phyloP scores from a whole-genome alignment of 1,139 yeast species.

The Zygosaccharomyces pseudobailii region DNA sequence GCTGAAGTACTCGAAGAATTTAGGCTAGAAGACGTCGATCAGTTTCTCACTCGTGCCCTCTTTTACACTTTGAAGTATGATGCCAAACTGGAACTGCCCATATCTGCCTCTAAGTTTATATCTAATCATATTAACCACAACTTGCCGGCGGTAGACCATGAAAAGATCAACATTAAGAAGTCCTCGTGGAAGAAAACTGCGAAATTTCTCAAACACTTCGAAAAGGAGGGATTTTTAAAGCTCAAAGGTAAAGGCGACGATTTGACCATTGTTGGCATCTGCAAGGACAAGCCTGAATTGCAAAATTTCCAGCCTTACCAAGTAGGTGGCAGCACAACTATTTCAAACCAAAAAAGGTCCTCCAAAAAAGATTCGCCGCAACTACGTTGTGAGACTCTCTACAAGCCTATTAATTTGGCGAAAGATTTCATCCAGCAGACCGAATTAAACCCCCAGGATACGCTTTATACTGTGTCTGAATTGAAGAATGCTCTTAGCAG shows the following conservation, averaged over 20 bases:
- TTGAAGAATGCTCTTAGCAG: conserved; percentile 47
- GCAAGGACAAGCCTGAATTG: conserved; percentile 47
- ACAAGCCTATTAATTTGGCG: conserved; percentile 52
- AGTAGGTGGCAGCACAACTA: conserved; percentile 10
- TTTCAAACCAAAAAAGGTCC: conserved; percentile 24
- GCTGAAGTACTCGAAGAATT: conserved; percentile 39
- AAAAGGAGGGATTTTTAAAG: conserved; percentile 63
- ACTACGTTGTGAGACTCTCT: conserved; percentile 41
- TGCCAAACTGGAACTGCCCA: conserved; percentile 49
- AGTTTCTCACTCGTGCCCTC: conserved; percentile 63
- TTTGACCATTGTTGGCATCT: conserved; percentile 49
- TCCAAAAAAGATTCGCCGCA: conserved; percentile 22
- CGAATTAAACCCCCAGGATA: conserved; percentile 35
- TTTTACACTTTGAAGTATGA: conserved; percentile 63
- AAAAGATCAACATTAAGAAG: conserved; percentile 64
- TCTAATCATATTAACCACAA: conserved; percentile 63
- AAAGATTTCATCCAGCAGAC: conserved; percentile 47
- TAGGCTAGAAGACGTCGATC: conserved; percentile 70
- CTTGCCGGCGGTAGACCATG: conserved; percentile 50
- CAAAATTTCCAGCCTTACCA: conserved; percentile 59
- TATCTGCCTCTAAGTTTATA: conserved; percentile 70
- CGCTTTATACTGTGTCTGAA: conserved; percentile 50
- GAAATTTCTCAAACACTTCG: conserved; percentile 81
- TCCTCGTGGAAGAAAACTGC: conserved; percentile 88
- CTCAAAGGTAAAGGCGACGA: conserved; percentile 74